Base-by-base conservation (phyloP, 306 rosid genomes). In the Cicer chorassanicum region DNA sequence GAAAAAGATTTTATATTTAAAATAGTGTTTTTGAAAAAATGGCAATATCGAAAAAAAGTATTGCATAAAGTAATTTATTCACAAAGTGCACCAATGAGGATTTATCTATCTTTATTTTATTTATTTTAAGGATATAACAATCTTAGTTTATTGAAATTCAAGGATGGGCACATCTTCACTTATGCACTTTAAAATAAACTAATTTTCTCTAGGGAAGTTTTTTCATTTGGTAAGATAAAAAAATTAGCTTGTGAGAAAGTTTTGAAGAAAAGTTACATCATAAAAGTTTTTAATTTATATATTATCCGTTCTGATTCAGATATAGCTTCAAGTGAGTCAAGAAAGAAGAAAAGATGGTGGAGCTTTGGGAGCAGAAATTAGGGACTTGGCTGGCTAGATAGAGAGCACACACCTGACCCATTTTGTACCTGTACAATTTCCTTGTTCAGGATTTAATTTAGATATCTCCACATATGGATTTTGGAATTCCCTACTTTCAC, bases 341-440 rank as follows among this genome's bases (percentile, higher is more conserved):
- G 88, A 75, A 93, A 86, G 89, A 89, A 88, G 88, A 87, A 79
- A 87, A 88, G 60, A 46, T 88, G 96, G 97, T 91, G 98, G 98
- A 86, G 11, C 70, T 89, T 93, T 68, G 86, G 98, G 70, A 88
- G 77, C 60, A 90, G 83, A 83, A 85, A 86, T 62, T 61, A 72
- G 70, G 9, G 51, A 10, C 16, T 18, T 46, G 73, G 81, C n/a
- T 73, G 65, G 41, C 43, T 0, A 29, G 19, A 19, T 42, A 39
- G 49, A 50, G 68, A 18, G 7, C 50, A 53, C 50, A 53, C 56
- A 42, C 15, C 36, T 29, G 36, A 29, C 36, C 74, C 81, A 70
- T 56, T 60, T 48, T 60, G 78, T 53, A 82, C 38, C 49, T 65
- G 10, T 75, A 42, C 56, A 49, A 8, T 21, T 7, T 68, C 79